These are phyloP conservation scores for Syncephalastrum monosporum DNA, from an alignment of 371 early-diverging fungal genomes.

Conservation along the genomic window DNA sequence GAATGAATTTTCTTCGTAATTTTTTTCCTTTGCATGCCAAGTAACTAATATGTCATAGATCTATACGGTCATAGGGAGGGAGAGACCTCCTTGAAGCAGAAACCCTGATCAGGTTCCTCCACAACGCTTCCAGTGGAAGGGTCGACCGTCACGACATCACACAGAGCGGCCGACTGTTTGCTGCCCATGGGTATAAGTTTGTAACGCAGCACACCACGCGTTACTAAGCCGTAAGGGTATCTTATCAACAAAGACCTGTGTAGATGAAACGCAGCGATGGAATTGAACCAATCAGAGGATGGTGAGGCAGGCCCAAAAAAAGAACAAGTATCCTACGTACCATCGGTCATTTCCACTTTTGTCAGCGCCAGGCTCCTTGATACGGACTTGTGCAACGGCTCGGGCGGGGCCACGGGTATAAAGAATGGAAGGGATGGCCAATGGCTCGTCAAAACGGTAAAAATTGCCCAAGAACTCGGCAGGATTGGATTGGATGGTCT, in stretches of 20 bases:
- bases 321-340: constrained; percentile 7
- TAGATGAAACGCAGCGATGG: no score
- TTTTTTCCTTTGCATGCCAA: no score
- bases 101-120: constrained; percentile 27
- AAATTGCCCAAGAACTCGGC: constrained; percentile 56
- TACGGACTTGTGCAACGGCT: constrained; percentile 52
- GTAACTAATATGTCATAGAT: no score
- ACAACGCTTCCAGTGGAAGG: constrained; percentile 30
- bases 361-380: constrained; percentile 55
- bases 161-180: constrained; percentile 29
- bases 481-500: constrained; percentile 18
- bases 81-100: constrained; percentile 13
- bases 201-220: constrained; percentile 59
- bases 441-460: constrained; percentile 53
- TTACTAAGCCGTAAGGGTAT: constrained; percentile 54
- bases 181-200: constrained; percentile 23
- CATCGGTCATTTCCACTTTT: constrained; percentile 41
- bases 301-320: neutral
- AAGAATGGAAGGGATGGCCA: constrained; percentile 35
- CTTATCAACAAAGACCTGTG: constrained; percentile 47
- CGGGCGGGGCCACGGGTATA: constrained; percentile 19
- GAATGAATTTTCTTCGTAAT: no score
- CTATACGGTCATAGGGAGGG: no score
- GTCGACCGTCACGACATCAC: constrained; percentile 31
- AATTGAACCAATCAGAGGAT: neutral